Evolutionary conservation across 352 stramenopile species (phyloP).

Genomic region (Chrysophaeum taylorii): DNA sequence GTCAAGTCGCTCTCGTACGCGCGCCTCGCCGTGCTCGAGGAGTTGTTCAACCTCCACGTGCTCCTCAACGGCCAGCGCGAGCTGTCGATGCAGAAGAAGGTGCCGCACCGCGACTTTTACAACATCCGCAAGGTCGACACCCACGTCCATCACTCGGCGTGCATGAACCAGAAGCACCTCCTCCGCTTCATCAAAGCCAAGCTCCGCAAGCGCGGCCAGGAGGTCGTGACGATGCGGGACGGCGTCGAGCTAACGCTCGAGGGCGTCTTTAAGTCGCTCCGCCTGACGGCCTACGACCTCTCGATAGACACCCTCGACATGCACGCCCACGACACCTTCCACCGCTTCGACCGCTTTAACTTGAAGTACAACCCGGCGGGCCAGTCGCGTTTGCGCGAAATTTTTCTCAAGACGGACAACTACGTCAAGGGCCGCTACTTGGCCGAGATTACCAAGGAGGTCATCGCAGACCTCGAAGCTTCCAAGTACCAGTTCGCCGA

Average conservation of each 20-base stretch:
- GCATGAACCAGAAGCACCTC: slow-evolving; percentile 90
- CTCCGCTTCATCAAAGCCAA: slow-evolving; percentile 65
- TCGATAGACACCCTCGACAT: slow-evolving; percentile 98
- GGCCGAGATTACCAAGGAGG: slow-evolving; percentile 86
- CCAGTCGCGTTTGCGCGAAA: slow-evolving; percentile 84
- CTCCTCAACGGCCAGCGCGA: slow-evolving; percentile 89
- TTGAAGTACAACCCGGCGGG: slow-evolving; percentile 94
- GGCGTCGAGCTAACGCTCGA: slow-evolving; percentile 85
- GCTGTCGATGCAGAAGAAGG: slow-evolving; percentile 79
- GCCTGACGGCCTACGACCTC: slow-evolving; percentile 89
- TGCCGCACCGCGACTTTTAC: slow-evolving; percentile 97
- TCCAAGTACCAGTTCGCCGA: slow-evolving; percentile 42
- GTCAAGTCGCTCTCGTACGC: slow-evolving; percentile 68
- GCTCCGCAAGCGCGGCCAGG: slow-evolving; percentile 67
- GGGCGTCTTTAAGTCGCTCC: slow-evolving; percentile 65
- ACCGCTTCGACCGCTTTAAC: slow-evolving; percentile 98
- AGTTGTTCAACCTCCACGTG: slow-evolving; percentile 87
- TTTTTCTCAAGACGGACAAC: slow-evolving; percentile 98
- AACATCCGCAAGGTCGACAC: slow-evolving; percentile 96
- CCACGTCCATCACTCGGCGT: slow-evolving; percentile 92
- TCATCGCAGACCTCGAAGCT: slow-evolving; percentile 46
- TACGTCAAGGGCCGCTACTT: slow-evolving; percentile 77
- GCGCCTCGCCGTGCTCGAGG: slow-evolving; percentile 69
- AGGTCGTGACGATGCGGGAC: slow-evolving; percentile 55
- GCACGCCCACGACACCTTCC: slow-evolving; percentile 97